Percentiles rank a stretch among this genome's conserved stretches.
phyloP scores from a whole-genome alignment of 768 basidiomycete species.

The Suillus plorans region DNA sequence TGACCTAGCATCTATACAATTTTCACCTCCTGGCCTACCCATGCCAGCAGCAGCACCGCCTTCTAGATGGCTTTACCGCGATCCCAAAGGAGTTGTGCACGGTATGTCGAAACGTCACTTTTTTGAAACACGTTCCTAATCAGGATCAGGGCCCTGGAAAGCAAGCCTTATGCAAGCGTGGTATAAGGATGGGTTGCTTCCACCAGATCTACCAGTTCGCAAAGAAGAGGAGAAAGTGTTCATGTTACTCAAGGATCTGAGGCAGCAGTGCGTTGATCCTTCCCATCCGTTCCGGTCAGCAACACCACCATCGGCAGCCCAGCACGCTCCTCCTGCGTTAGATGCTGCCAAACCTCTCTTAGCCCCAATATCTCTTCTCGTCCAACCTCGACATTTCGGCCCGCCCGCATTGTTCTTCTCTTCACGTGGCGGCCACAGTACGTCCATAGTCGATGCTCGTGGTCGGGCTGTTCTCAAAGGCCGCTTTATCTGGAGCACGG shows the following conservation, averaged over 20 bases:
- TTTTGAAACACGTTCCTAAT: slow-evolving; percentile 11
- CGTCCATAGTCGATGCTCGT: slow-evolving; percentile 82
- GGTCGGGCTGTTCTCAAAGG: slow-evolving; percentile 83
- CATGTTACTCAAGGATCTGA: slow-evolving; percentile 67
- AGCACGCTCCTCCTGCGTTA: slow-evolving; percentile 20
- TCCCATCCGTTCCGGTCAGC: slow-evolving; percentile 66
- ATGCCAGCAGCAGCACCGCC: slow-evolving; percentile 67
- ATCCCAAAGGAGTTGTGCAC: slow-evolving; percentile 78
- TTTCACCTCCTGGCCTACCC: slow-evolving; percentile 79
- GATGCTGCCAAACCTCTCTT: slow-evolving; percentile 58
- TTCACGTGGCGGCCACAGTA: slow-evolving; percentile 87
- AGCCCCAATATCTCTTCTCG: slow-evolving; percentile 69
- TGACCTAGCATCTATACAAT: slow-evolving; percentile 62
- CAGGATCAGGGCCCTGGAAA: slow-evolving; percentile 74
- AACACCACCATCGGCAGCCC: slow-evolving; percentile 41
- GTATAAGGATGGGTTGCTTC: slow-evolving; percentile 83
- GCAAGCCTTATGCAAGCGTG: slow-evolving; percentile 85
- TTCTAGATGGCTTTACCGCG: slow-evolving; percentile 79
- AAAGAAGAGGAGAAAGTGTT: slow-evolving; percentile 73
- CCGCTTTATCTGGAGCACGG: slow-evolving; percentile 75
- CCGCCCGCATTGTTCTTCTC: slow-evolving; percentile 87
- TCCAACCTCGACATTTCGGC: slow-evolving; percentile 81
- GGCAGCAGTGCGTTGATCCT: slow-evolving; percentile 80
- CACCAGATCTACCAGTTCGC: slow-evolving; percentile 78
- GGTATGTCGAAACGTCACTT: slow-evolving; percentile 44